Conservation (phyloP, 2,329 filamentous ascomycete genomes). For the Colletotrichum euphorbiae region DNA sequence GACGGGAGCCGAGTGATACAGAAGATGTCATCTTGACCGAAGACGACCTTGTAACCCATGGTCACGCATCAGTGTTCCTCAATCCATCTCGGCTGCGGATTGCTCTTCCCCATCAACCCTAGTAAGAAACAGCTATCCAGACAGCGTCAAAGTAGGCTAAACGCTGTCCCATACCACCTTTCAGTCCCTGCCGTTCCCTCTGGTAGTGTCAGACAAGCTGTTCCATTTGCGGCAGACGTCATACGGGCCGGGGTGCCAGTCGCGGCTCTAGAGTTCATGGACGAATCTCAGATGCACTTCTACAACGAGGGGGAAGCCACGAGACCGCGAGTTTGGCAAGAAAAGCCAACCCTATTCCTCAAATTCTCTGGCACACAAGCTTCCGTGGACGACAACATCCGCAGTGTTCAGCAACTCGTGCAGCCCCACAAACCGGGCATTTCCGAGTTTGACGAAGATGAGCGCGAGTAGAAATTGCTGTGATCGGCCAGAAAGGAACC, state of each 20-base stretch:
- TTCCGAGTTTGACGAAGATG: constrained; percentile 73
- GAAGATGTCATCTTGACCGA: constrained; percentile 6
- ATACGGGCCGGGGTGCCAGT: constrained; percentile 74
- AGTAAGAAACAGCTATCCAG: constrained; percentile 63
- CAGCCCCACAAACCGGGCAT: constrained; percentile 60
- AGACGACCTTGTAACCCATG: neutral
- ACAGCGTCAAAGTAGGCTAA: neutral
- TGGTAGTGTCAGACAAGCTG: constrained; percentile 68
- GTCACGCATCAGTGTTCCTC: neutral
- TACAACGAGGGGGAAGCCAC: constrained; percentile 72
- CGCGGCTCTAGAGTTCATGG: constrained; percentile 72
- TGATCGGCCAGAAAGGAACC: constrained; percentile 82
- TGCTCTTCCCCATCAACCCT: constrained; percentile 78
- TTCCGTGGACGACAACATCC: constrained; percentile 68
- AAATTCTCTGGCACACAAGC: constrained; percentile 76
- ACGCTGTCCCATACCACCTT: constrained; percentile 67
- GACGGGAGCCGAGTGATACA: constrained; percentile 51
- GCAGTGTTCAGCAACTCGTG: constrained; percentile 64
- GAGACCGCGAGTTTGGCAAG: constrained; percentile 71
- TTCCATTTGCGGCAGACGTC: constrained; percentile 71
- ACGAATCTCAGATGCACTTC: constrained; percentile 73
- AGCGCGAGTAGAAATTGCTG: constrained; percentile 73
- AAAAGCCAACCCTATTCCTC: constrained; percentile 78
- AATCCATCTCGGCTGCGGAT: constrained; percentile 53
- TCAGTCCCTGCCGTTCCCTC: constrained; percentile 74